phyloP scores from a whole-genome alignment of 2,329 filamentous ascomycete species.

The Penicillium palitans region DNA sequence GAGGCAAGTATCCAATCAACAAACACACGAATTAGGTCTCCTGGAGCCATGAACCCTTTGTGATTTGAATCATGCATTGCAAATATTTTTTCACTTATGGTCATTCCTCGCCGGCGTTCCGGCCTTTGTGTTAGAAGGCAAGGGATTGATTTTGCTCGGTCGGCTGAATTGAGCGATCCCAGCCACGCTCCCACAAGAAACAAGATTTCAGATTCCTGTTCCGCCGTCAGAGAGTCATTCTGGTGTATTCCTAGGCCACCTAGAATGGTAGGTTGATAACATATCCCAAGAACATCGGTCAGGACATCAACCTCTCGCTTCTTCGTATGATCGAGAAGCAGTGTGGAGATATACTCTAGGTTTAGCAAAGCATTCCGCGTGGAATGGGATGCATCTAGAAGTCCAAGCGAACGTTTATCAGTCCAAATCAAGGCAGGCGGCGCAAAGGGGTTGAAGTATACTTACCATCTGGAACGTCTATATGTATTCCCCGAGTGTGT shows the following conservation, averaged over 20 bases:
- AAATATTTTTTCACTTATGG: slow-evolving; percentile 47
- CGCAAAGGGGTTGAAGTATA: background rate
- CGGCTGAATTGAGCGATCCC: slow-evolving; percentile 31
- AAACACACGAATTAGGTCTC: slow-evolving; percentile 44
- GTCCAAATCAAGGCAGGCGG: background rate
- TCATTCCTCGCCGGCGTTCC: slow-evolving; percentile 39
- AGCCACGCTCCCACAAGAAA: slow-evolving; percentile 33
- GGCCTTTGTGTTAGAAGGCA: slow-evolving; percentile 16
- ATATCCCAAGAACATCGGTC: slow-evolving; percentile 22
- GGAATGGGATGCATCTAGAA: background rate
- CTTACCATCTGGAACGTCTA: background rate
- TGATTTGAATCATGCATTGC: slow-evolving; percentile 44
- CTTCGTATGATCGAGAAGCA: background rate
- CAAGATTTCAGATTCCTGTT: slow-evolving; percentile 23
- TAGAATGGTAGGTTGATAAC: slow-evolving; percentile 18
- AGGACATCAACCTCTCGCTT: slow-evolving; percentile 16
- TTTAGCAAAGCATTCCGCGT: background rate
- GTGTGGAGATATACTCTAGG: background rate
- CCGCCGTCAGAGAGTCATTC: background rate
- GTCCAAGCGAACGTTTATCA: too few species aligned
- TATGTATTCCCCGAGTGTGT: background rate
- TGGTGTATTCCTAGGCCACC: slow-evolving; percentile 19
- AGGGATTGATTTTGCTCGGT: slow-evolving; percentile 14
- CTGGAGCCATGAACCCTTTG: slow-evolving; percentile 36
- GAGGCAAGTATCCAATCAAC: slow-evolving; percentile 51